Conservation (phyloP, 1,284 basidiomycete genomes). For the Sparassis latifolia region DNA sequence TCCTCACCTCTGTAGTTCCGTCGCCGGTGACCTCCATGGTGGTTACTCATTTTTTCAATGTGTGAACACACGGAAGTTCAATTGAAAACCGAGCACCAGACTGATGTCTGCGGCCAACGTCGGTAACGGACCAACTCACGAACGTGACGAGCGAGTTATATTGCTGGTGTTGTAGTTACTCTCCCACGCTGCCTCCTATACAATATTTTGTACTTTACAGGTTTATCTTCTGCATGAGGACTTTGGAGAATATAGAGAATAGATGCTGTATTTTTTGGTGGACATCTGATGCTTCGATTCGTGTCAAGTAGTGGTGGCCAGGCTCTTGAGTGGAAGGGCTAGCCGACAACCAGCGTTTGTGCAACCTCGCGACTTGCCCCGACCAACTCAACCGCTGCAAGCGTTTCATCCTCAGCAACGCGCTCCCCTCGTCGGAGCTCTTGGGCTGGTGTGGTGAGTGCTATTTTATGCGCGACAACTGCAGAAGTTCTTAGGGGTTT, state of each 20-base stretch:
- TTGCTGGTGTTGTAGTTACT: no score
- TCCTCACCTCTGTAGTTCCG: constrained; percentile 43
- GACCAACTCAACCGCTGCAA: not conserved
- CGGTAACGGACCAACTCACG: not conserved
- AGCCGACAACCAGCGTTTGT: no score
- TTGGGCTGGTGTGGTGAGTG: constrained; percentile 17
- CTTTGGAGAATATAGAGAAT: no score
- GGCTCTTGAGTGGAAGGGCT: no score
- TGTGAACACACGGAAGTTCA: not conserved
- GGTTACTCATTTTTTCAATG: constrained; percentile 35
- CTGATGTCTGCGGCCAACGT: not conserved
- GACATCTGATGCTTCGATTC: no score
- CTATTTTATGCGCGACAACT: not conserved
- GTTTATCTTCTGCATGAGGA: no score
- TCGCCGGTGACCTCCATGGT: constrained; percentile 29
- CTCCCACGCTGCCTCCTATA: no score
- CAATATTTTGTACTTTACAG: no score
- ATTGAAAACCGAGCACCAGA: not conserved
- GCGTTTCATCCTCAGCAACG: not conserved
- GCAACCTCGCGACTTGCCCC: no score
- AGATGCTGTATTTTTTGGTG: no score
- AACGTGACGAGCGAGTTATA: no score
- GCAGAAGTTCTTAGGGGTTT: not conserved
- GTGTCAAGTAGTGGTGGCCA: no score
- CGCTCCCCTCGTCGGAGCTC: constrained; percentile 11